These are phyloP conservation scores for Fomitopsis pulvina DNA, from an alignment of 768 basidiomycete species.

Conservation along the genomic window DNA sequence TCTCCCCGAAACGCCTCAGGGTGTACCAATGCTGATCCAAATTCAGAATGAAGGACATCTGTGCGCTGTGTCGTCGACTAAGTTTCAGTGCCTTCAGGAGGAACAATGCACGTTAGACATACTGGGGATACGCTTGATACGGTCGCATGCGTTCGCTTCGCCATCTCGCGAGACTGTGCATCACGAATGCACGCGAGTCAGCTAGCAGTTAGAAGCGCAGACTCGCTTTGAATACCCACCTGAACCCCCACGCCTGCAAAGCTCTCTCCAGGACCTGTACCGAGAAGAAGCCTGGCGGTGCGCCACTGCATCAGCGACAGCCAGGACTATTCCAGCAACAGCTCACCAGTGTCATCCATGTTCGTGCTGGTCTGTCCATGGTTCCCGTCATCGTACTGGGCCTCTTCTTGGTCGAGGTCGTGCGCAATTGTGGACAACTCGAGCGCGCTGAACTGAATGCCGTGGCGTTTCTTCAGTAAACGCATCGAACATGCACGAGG, in stretches of 20 bases:
- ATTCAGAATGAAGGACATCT: constrained; percentile 86
- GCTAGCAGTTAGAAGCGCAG: background rate
- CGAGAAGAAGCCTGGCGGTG: constrained; percentile 74
- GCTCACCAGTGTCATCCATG: constrained; percentile 85
- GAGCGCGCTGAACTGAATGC: constrained; percentile 61
- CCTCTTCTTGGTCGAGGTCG: constrained; percentile 62
- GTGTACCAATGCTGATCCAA: constrained; percentile 88
- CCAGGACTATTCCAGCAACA: background rate
- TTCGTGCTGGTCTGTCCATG: constrained; percentile 52
- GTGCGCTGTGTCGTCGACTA: constrained; percentile 40
- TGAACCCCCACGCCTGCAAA: constrained; percentile 76
- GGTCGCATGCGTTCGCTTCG: constrained; percentile 74
- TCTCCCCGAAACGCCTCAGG: constrained; percentile 68
- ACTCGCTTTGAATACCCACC: constrained; percentile 33
- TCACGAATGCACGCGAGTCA: background rate
- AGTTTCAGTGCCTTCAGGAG: background rate
- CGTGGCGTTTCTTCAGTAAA: constrained; percentile 5
- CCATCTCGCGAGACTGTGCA: constrained; percentile 71
- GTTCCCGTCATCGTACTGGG: constrained; percentile 45
- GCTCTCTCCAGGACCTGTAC: constrained; percentile 85
- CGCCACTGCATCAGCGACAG: background rate
- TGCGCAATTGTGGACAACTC: constrained; percentile 73
- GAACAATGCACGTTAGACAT: constrained; percentile 16
- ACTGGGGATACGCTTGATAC: constrained; percentile 77
- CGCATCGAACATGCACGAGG: background rate